Percentiles rank a stretch among this genome's conserved stretches.
These are phyloP conservation scores for Aspergillus pseudoterreus DNA, from an alignment of 2,329 filamentous ascomycete species.

Conservation along the genomic window DNA sequence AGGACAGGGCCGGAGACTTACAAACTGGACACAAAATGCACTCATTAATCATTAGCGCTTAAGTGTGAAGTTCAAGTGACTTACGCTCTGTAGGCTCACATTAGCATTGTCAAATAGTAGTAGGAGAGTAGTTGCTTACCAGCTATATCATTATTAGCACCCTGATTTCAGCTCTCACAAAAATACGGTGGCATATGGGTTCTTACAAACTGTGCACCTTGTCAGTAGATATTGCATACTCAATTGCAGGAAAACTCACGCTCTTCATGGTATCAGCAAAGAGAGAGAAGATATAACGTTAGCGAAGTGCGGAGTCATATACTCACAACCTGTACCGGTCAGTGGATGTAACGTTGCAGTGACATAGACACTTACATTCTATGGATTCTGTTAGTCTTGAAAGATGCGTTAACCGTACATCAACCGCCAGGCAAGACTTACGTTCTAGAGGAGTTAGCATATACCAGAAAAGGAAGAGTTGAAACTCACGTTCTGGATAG, in stretches of 20 bases:
- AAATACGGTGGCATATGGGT: not conserved
- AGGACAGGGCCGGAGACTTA: not conserved
- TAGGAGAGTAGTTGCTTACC: not conserved
- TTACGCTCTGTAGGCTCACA: not conserved
- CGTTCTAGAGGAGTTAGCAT: constrained; percentile 2
- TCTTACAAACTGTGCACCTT: not conserved
- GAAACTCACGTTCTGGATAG: constrained; percentile 8
- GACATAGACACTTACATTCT: constrained; percentile 1
- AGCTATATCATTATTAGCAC: not conserved
- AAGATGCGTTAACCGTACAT: not conserved
- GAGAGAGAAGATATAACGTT: not conserved
- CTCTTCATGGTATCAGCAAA: not conserved
- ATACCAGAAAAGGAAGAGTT: not conserved
- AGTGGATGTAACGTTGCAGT: not conserved
- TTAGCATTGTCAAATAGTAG: not conserved
- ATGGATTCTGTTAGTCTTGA: not conserved
- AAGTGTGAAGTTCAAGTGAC: not conserved
- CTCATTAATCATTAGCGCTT: not conserved
- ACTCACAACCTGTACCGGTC: constrained; percentile 1
- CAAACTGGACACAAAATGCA: not conserved
- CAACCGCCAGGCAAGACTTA: not conserved
- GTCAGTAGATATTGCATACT: not conserved
- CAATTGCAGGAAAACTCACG: not conserved
- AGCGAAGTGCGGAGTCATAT: not conserved
- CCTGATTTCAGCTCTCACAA: not conserved